Evolutionary conservation across 73 alveolate genomes (phyloP), one percentile per base, ranked within the genome.

Genomic region (Paramecium pentaurelia): DNA sequence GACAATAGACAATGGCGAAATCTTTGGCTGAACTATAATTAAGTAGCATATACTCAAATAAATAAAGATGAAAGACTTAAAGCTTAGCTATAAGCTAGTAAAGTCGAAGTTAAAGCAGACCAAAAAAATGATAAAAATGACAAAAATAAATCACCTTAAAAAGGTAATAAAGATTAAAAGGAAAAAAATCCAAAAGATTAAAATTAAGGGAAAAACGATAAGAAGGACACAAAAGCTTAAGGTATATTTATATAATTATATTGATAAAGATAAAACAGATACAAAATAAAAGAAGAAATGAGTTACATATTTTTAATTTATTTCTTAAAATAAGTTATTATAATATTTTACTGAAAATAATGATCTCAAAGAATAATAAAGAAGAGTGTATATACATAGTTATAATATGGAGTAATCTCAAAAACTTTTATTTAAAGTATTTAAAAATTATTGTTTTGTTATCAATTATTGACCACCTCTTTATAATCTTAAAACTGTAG

Each of bases 401-500:
- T 54, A 54, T 54, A 54, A 54, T 54, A 54, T 18, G 16, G 32
- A 54, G 70, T 54, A 54, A 18, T 54, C 36, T 54, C 91, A 80
- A 80, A 80, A 80, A 64, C 91, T 80, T 47, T 80, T 80, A 80
- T 80, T 80, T 42, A 4, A 80, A 18, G 91, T 60, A 80, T 34
- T 42, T 42, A 44, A 25, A 47, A 27, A 80, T 47, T 80, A 27
- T 80, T 80, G 28, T 18, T 80, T 80, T 16, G 18, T 10, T 3
- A 80, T 18, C 20, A 44, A 25, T 36, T 44, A 49, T 49, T 44
- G 36, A 10, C 95, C 92, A 37, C 90, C 85, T 22, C 84, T 92
- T 38, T 96, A 92, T 32, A 96, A 88, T 54, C 64, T 73, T 37
- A 49, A 49, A 73, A 96, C 96, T 22, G 95, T 95, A 22, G 58